Base-by-base conservation (phyloP, 768 basidiomycete genomes). In the Aureoboletus auriporus region DNA sequence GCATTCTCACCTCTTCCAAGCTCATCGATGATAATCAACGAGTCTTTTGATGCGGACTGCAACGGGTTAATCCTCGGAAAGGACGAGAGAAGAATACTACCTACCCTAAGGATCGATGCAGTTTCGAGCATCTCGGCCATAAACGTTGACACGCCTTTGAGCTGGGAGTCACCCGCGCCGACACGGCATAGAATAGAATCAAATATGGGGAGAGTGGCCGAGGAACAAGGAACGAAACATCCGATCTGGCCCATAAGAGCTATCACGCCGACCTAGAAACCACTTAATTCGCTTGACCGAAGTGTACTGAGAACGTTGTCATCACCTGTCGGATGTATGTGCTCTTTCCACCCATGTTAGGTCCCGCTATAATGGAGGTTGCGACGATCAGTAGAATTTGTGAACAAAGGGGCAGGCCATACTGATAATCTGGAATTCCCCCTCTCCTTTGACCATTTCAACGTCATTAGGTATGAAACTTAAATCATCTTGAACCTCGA, bases 91-190 rank as follows among this genome's bases (percentile, higher is more conserved):
- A 11, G 30, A 16, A 39, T 46, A n/a, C 36, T 29, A 59, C 82
- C 27, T 33, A 91, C 92, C 59, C 86, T 79, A 37, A 99, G 77
- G 59, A 98, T 98, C 0, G 89, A 91, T 0, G 96, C 94, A 0
- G 94, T 98, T 67, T 99, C 96, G 27, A 99, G 77, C 96, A 98
- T 98, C 68, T 99, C 96, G 2, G 93, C 94, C 95, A 98, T 98
- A 66, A 99, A 99, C 0, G 95, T 99, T 23, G 93, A 95, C 0
- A 99, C 92, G 10, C 96, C 96, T 67, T 96, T 98, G 39, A 98
- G 71, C 63, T 98, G 95, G 65, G 90, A 94, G 65, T 99, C 96
- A 0, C 96, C 96, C 0, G 96, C 96, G 8, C 96, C 96, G 2
- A 99, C 95, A 53, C 96, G 78, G 49, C 95, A 96, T 10, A 98